Percentiles rank a stretch among this genome's conserved stretches.
These are phyloP conservation scores for Penicillium maclennaniae DNA, from an alignment of 495 filamentous ascomycete species.

Conservation along the genomic window DNA sequence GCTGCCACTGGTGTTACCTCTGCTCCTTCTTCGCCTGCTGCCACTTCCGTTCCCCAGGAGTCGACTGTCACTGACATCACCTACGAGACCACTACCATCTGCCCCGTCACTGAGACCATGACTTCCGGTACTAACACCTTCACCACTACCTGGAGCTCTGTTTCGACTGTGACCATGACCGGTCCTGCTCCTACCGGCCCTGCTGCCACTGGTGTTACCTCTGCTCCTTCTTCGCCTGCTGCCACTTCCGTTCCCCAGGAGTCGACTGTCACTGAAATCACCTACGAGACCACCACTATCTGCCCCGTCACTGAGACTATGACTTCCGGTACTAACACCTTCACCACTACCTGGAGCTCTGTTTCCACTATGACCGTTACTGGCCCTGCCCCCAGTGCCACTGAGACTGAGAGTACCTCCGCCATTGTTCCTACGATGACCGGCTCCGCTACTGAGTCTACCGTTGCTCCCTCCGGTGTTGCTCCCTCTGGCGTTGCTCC, in stretches of 20 bases:
- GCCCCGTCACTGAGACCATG: constrained; percentile 40
- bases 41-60: constrained; percentile 4
- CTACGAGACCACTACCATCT: constrained; percentile 43
- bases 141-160: constrained; percentile 5
- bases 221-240: constrained; percentile 4
- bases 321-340: constrained; percentile 9
- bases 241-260: constrained; percentile 5
- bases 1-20: constrained; percentile 10
- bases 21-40: constrained; percentile 1
- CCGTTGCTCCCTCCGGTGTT: constrained; percentile 6
- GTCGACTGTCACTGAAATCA: constrained; percentile 41
- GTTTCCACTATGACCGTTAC: constrained; percentile 32
- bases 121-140: constrained; percentile 10
- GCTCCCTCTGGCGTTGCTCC: constrained; percentile 6
- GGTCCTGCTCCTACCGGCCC: constrained; percentile 4
- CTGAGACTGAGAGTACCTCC: neutral
- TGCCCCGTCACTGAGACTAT: constrained; percentile 43
- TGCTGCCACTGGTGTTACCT: constrained; percentile 7
- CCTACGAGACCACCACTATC: constrained; percentile 41
- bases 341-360: constrained; percentile 5
- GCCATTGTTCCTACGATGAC: neutral
- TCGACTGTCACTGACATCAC: constrained; percentile 42
- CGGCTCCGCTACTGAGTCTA: constrained; percentile 14
- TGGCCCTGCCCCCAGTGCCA: constrained; percentile 18
- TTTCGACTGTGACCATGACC: constrained; percentile 30